phyloP scores from a whole-genome alignment of 2,329 filamentous ascomycete genomes.

The Fusarium sambucinum region DNA sequence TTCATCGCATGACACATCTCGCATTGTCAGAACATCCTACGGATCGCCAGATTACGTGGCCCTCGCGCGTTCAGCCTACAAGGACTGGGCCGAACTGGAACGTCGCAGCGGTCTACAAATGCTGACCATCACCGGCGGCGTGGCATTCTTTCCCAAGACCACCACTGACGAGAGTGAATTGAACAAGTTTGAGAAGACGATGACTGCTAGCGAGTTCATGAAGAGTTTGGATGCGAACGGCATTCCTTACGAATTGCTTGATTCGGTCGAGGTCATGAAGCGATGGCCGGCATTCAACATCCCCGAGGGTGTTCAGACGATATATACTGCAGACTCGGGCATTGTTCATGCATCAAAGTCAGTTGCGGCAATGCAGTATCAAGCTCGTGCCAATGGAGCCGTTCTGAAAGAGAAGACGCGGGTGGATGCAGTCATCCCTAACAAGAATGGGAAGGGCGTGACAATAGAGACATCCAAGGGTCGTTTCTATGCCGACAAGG shows the following conservation, averaged over 20 bases:
- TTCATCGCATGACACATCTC: constrained; percentile 45
- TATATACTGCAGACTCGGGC: constrained; percentile 45
- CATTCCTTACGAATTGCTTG: constrained; percentile 40
- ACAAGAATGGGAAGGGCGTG: constrained; percentile 3
- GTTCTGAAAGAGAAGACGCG: constrained; percentile 27
- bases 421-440: constrained; percentile 12
- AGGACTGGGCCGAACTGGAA: constrained; percentile 43
- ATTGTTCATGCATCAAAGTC: constrained; percentile 37
- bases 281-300: constrained; percentile 43
- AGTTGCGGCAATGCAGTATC: constrained; percentile 30
- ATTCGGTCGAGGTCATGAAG: constrained; percentile 18
- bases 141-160: constrained; percentile 39
- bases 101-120: constrained; percentile 32
- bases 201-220: constrained; percentile 7
- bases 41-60: constrained; percentile 42
- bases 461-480: constrained; percentile 24
- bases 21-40: constrained; percentile 44
- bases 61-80: constrained; percentile 41
- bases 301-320: constrained; percentile 19
- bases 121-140: constrained; percentile 41
- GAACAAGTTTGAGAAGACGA: constrained; percentile 24
- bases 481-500: constrained; percentile 22
- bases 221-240: constrained; percentile 30
- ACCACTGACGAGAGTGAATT: background rate
- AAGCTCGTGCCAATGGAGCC: constrained; percentile 25